Percentiles rank a stretch among this genome's conserved stretches.
These are phyloP conservation scores for Fusarium subglutinans DNA, from an alignment of 2,329 filamentous ascomycete genomes.

Conservation along the genomic window DNA sequence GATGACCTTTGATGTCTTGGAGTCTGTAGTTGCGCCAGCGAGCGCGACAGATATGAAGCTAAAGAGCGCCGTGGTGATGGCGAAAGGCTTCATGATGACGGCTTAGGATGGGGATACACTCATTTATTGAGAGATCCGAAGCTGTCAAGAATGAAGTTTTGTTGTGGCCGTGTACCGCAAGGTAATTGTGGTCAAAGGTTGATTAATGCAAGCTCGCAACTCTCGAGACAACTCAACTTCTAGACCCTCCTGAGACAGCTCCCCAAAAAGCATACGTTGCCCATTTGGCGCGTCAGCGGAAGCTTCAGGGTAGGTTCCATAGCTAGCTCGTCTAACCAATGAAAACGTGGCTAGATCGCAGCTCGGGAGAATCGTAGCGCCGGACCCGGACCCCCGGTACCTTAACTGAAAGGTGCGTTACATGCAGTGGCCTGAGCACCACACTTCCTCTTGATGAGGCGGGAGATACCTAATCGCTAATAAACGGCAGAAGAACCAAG, in stretches of 20 bases:
- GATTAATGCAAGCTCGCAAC: slow-evolving; percentile 32
- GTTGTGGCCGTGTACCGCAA: slow-evolving; percentile 16
- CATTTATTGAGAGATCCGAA: slow-evolving; percentile 48
- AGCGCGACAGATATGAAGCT: slow-evolving; percentile 64
- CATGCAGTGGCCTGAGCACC: neutral
- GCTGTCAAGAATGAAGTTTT: slow-evolving; percentile 21
- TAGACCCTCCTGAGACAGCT: slow-evolving; percentile 42
- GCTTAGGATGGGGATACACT: slow-evolving; percentile 40
- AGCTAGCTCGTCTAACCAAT: slow-evolving; percentile 41
- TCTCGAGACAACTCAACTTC: slow-evolving; percentile 37
- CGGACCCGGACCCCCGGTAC: slow-evolving; percentile 18
- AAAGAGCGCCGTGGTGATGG: slow-evolving; percentile 66
- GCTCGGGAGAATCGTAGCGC: slow-evolving; percentile 37
- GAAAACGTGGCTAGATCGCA: slow-evolving; percentile 11
- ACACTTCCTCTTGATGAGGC: neutral
- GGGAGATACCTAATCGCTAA: slow-evolving; percentile 13
- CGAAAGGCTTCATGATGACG: slow-evolving; percentile 53
- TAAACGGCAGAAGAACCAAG: slow-evolving; percentile 16
- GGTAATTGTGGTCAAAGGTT: slow-evolving; percentile 15
- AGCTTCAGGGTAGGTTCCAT: slow-evolving; percentile 39
- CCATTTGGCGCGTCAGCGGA: slow-evolving; percentile 43
- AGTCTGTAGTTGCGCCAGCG: slow-evolving; percentile 48
- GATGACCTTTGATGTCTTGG: slow-evolving; percentile 65
- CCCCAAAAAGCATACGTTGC: slow-evolving; percentile 50
- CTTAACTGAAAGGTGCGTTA: neutral